Conservation (phyloP, 305 asterid genomes). For the Caryopteris hybrid region DNA sequence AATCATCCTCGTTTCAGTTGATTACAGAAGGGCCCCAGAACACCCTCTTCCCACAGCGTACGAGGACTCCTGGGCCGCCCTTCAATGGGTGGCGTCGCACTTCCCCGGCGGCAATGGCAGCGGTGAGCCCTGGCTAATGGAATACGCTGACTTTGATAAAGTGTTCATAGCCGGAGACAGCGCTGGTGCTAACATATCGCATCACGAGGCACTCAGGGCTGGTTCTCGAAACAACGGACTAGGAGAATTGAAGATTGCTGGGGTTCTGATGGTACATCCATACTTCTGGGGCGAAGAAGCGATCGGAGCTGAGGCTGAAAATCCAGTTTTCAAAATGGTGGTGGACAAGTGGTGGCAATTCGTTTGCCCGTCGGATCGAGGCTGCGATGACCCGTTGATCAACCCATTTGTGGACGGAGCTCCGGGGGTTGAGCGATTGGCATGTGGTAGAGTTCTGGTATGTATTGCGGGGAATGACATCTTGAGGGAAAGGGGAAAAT, state of each 20-base stretch:
- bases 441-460: slow-evolving; percentile 32
- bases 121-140: slow-evolving; percentile 39
- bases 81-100: slow-evolving; percentile 44
- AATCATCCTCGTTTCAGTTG: slow-evolving; percentile 42
- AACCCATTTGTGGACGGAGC: slow-evolving; percentile 53
- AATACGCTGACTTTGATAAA: slow-evolving; percentile 34
- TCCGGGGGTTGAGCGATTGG: slow-evolving; percentile 29
- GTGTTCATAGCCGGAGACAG: slow-evolving; percentile 78
- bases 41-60: slow-evolving; percentile 64
- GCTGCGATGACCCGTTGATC: slow-evolving; percentile 57
- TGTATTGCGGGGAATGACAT: slow-evolving; percentile 67
- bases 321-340: slow-evolving; percentile 44
- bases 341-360: slow-evolving; percentile 78
- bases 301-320: slow-evolving; percentile 46
- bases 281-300: slow-evolving; percentile 74
- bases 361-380: slow-evolving; percentile 57
- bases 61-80: slow-evolving; percentile 60
- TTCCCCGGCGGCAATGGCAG: slow-evolving; percentile 6
- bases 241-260: slow-evolving; percentile 21
- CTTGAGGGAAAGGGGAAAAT: slow-evolving; percentile 58
- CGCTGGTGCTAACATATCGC: slow-evolving; percentile 75
- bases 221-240: neutral
- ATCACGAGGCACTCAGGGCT: slow-evolving; percentile 44
- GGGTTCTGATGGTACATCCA: slow-evolving; percentile 56
- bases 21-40: slow-evolving; percentile 65